phyloP scores from a whole-genome alignment of 441 rosid genomes.

The Macaranga tanarius region DNA sequence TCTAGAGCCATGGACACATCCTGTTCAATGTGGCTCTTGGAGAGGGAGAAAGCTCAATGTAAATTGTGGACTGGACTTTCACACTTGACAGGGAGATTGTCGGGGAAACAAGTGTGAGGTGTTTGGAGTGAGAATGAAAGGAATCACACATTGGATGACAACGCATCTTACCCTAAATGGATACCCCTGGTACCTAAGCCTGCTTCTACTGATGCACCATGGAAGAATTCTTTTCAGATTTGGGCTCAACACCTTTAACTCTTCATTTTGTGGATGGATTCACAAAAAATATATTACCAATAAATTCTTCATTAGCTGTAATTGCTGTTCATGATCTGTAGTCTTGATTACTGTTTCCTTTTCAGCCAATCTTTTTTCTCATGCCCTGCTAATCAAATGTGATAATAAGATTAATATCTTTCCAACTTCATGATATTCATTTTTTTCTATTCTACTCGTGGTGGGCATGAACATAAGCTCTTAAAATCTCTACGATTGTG shows the following conservation, averaged over 20 bases:
- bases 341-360: not conserved
- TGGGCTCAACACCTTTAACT: not conserved
- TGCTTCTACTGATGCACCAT: not conserved
- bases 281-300: not conserved
- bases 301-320: not conserved
- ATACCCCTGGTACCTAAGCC: too few species aligned
- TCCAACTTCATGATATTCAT: too few species aligned
- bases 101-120: not conserved
- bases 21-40: not conserved
- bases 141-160: not conserved
- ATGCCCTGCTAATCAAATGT: too few species aligned
- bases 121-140: not conserved
- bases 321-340: not conserved
- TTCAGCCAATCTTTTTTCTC: too few species aligned
- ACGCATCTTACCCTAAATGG: too few species aligned
- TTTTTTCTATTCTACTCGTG: not conserved
- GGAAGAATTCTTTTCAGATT: too few species aligned
- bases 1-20: not conserved
- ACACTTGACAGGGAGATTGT: not conserved
- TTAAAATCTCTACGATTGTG: conserved; percentile 4
- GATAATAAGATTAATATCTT: too few species aligned
- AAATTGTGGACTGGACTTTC: not conserved
- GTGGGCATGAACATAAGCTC: conserved; percentile 2
- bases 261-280: not conserved
- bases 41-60: not conserved